Evolutionary conservation across 176 grass and related monocot genomes (phyloP), one percentile per base, ranked within the genome.

Genomic region (Avena sativa): DNA sequence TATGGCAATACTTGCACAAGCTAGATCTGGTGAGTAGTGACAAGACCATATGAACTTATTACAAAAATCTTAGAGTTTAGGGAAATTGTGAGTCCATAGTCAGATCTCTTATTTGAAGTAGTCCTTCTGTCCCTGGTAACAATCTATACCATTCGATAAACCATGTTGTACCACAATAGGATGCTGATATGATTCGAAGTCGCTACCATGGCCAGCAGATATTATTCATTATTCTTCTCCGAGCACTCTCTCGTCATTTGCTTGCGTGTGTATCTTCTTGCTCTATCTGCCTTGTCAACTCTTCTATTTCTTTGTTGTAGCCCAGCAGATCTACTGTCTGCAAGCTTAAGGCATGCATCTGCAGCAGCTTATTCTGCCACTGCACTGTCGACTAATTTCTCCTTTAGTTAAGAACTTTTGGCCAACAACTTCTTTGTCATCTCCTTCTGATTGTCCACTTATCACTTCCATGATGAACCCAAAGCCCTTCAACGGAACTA

Each of bases 281-380:
- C 49, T 97, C 91, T 5, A 91, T 78, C 88, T 95, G 90, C 81
- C 63, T 90, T 14, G 84, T 95, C 36, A 95, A 90, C 23, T 95
- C 91, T 86, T 95, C 91, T 81, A 95, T 95, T 76, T 40, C 81
- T 89, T 49, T 95, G 89, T 61, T 85, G 83, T 25, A 93, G 63
- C 51, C 80, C 81, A 15, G 87, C 89, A 28, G 83, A 89, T 79
- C 91, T 89, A 44, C 68, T 93, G 86, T 98, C 93, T 32, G 91
- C 88, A 83, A 95, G 87, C 83, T 83, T 87, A 81, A 95, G 90
- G 52, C 89, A 95, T n/a, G 84, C 87, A 82, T 92, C 91, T 34
- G 89, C 88, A 43, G 93, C 91, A 69, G 89, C 89, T 88, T 95
- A 88, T 53, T 90, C 93, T 67, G 86, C 84, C 91, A 95, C 93